Evolutionary conservation across 768 basidiomycete species (phyloP), one percentile per base, ranked within the genome.

Genomic region (Chlorophyllum brunneum): DNA sequence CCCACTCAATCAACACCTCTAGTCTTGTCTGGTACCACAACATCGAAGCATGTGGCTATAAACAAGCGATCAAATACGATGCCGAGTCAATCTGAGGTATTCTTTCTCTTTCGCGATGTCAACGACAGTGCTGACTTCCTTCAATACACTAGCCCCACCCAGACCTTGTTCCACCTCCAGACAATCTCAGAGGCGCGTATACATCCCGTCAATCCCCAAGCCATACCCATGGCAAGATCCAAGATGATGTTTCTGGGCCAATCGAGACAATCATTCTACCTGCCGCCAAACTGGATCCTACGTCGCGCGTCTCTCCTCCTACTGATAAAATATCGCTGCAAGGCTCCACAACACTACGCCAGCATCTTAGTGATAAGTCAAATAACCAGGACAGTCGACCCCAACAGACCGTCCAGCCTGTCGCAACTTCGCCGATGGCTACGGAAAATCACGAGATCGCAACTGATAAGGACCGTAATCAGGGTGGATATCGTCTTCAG

Each of bases 81-180:
- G 4, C 49, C 49, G 23, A 16, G 27, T 6, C 39, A 31, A 34
- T 7, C 30, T 42, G 49, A 51, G 49, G 49, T 51, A 41, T 15
- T 30, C 7, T 11, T 30, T 20, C 2, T 30, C 11, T 41, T 33
- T 10, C 15, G 22, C 15, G 5, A 22, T 8, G 5, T 2, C 2
- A 30, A 18, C n/a, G 30, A 34, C 13, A 9, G 20, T 18, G 29
- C 30, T 33, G 16, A 24, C n/a, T n/a, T n/a, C n/a, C n/a, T n/a
- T n/a, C n/a, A n/a, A n/a, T n/a, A n/a, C n/a, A n/a, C 33, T 18
- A 51, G 49, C 30, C 22, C 31, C 40, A n/a, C 11, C 40, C 18
- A n/a, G 31, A 42, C 9, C 30, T 34, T 8, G 15, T n/a, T 5
- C 39, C 10, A 33, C 30, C 49, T 16, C 7, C 30, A 42, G 10